phyloP scores from a whole-genome alignment of 1,284 basidiomycete genomes.

The Heterobasidion parviporum region DNA sequence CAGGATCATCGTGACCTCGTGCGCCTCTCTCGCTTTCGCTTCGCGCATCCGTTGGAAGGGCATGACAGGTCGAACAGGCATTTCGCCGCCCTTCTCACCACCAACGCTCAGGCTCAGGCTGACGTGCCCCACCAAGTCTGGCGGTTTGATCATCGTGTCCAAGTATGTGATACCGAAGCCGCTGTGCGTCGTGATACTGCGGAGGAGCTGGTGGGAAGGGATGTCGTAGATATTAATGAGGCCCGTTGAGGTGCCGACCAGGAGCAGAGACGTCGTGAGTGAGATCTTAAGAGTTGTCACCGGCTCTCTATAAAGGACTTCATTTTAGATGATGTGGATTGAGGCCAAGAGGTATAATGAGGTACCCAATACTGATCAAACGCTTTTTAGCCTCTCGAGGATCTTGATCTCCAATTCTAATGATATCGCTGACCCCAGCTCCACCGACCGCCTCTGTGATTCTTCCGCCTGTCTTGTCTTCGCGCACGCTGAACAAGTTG shows the following conservation, averaged over 20 bases:
- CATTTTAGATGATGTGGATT: constrained; percentile 2
- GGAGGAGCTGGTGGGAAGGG: constrained; percentile 82
- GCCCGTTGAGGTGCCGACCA: constrained; percentile 69
- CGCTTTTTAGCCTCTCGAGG: constrained; percentile 39
- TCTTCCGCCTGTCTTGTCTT: constrained; percentile 33
- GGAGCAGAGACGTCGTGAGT: constrained; percentile 59
- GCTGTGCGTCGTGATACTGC: constrained; percentile 69
- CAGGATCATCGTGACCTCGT: constrained; percentile 59
- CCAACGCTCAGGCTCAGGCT: constrained; percentile 42
- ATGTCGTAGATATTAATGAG: constrained; percentile 82
- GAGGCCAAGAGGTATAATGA: constrained; percentile 4
- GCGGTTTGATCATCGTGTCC: constrained; percentile 70
- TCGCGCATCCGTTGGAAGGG: constrained; percentile 70
- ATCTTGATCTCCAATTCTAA: constrained; percentile 53
- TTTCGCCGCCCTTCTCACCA: constrained; percentile 31
- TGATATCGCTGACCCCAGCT: constrained; percentile 57
- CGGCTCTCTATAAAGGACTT: constrained; percentile 34
- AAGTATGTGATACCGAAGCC: constrained; percentile 70
- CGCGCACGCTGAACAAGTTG: constrained; percentile 66
- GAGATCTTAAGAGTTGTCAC: constrained; percentile 74
- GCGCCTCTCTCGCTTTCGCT: constrained; percentile 50
- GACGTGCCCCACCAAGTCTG: constrained; percentile 75
- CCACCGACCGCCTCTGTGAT: constrained; percentile 71
- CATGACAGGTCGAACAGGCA: constrained; percentile 57
- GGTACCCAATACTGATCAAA: constrained; percentile 54